Evolutionary conservation across 352 stramenopile genomes (phyloP).

Genomic region (Globisporangium uncinulatum): DNA sequence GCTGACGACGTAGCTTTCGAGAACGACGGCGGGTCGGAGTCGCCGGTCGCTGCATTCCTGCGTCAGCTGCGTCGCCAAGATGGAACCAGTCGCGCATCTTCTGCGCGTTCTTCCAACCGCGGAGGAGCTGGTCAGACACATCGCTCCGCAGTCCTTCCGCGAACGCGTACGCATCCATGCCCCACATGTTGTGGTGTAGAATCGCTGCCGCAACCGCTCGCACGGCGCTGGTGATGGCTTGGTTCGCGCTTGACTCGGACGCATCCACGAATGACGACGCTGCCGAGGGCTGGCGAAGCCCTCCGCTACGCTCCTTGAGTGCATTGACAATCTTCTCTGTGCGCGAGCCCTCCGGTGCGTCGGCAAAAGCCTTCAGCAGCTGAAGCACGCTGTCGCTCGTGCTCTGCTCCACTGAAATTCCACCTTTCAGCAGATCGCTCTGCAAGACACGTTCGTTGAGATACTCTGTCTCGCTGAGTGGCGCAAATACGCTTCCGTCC

Average conservation of each 20-base stretch:
- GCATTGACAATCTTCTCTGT: constrained; percentile 41
- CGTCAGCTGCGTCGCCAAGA: constrained; percentile 67
- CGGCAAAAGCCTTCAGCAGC: constrained; percentile 56
- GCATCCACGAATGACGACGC: constrained; percentile 39
- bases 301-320: constrained; percentile 26
- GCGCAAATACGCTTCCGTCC: constrained; percentile 35
- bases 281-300: constrained; percentile 9
- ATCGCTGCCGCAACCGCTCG: constrained; percentile 69
- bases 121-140: constrained; percentile 59
- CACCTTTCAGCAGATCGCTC: constrained; percentile 66
- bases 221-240: constrained; percentile 51
- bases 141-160: constrained; percentile 49
- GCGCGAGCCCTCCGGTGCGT: constrained; percentile 27
- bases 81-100: constrained; percentile 88
- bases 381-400: constrained; percentile 51
- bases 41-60: constrained; percentile 27
- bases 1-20: constrained; percentile 46
- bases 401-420: constrained; percentile 32
- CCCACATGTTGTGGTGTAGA: constrained; percentile 85
- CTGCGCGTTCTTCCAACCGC: constrained; percentile 78
- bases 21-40: constrained; percentile 25
- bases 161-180: constrained; percentile 74
- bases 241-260: constrained; percentile 24
- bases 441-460: constrained; percentile 49
- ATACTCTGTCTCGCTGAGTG: constrained; percentile 42